A percentile compares a stretch with the other conserved stretches of the same genome.
These are phyloP conservation scores for Senecio squalidus DNA, from an alignment of 140 eudicot species.

Conservation along the genomic window DNA sequence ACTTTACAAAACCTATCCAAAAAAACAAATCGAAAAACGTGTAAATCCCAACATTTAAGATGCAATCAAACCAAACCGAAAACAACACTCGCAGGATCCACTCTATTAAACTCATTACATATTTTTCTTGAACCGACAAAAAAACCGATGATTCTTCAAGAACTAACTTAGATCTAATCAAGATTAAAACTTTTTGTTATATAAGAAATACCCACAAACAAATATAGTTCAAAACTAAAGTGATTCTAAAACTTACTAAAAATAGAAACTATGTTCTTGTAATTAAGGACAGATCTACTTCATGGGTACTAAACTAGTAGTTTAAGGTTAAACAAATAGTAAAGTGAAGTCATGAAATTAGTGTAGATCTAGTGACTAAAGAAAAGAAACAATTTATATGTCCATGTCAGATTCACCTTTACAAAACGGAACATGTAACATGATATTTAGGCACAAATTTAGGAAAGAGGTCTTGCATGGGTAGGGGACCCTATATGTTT, in stretches of 20 bases:
- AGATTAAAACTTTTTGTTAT: conserved; percentile 16
- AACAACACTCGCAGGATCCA: background rate
- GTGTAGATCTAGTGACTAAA: conserved; percentile 43
- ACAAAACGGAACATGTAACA: conserved; percentile 36
- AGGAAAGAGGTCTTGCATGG: conserved; percentile 8
- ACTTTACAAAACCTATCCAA: conserved; percentile 22
- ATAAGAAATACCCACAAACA: conserved; percentile 18
- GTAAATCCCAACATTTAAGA: background rate
- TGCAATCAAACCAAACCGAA: background rate
- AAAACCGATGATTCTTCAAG: background rate
- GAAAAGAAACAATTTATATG: conserved; percentile 13
- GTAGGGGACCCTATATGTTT: conserved; percentile 35
- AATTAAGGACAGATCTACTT: conserved; percentile 26
- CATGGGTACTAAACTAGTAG: background rate
- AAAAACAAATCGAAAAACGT: conserved; percentile 14
- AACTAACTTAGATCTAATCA: conserved; percentile 18
- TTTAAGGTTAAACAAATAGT: background rate
- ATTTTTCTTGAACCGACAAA: background rate
- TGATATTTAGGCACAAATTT: conserved; percentile 48
- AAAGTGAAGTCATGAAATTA: conserved; percentile 19
- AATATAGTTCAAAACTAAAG: conserved; percentile 3
- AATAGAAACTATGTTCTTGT: conserved; percentile 21
- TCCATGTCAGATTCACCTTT: conserved; percentile 33
- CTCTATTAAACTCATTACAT: background rate
- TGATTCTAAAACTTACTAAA: conserved; percentile 17